Evolutionary conservation across 2,329 filamentous ascomycete species (phyloP), one percentile per base, ranked within the genome.

Genomic region (Nannizziopsis arthrosporioides): DNA sequence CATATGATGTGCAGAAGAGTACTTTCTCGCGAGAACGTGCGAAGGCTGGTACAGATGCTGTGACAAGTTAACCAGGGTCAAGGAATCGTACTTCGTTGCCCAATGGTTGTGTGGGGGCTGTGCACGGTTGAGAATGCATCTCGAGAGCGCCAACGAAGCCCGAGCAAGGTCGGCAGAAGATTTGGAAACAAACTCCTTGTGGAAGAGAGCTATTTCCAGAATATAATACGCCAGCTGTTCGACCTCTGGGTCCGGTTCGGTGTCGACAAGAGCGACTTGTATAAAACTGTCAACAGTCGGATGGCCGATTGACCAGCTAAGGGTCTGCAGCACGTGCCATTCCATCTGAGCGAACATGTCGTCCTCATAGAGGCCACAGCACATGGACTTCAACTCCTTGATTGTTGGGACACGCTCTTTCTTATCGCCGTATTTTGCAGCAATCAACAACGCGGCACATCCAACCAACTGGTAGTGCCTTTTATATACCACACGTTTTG

Each of bases 311-410:
- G 83, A 81, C 92, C 92, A 98, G 65, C 93, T 87, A 51, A 98
- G 78, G 1, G 92, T 98, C 70, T 95, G 93, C 58, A 98, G 77
- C 34, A 98, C 90, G 67, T 98, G 92, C 89, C 93, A 96, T 72
- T 98, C 92, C 92, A 98, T 98, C 69, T 98, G 92, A 9, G 89
- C 90, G 71, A 98, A 98, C 92, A 98, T 98, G 71, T 94, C 90
- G 43, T 94, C 88, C 61, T 98, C 92, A 70, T 98, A 98, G 35
- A 96, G 77, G 34, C 85, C 89, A 70, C 92, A 96, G 77, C 92
- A 98, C 92, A 98, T 96, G 57, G 90, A 93, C 76, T 94, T 94
- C 55, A 98, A 75, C 66, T 98, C 92, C 64, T 87, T 82, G 64
- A 98, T 93, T 55, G 93, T 92, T 3, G 92, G 92, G n/a, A 98